Evolutionary conservation across 768 basidiomycete genomes (phyloP), one percentile per base, ranked within the genome.

Genomic region (Tricholoma sp.): DNA sequence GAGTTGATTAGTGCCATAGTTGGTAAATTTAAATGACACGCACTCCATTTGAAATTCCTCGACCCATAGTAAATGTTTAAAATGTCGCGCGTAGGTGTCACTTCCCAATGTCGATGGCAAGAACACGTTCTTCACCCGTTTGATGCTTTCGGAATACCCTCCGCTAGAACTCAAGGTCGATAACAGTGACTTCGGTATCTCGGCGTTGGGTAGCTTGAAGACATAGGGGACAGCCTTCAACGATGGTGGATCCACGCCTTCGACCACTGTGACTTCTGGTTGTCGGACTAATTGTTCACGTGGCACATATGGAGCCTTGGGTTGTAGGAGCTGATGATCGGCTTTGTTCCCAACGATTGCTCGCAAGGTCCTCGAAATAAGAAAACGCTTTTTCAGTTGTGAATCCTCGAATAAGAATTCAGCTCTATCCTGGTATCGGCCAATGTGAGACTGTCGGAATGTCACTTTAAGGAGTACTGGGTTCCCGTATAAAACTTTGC

Each of bases 401-500:
- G 64, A 60, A 57, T 83, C 79, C 57, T 80, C 67, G 61, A 86
- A 81, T 0, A 74, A 52, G 22, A 86, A 58, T 61, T 85, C 83
- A 8, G 83, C 55, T 1, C 80, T 74, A 45, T 82, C 81, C 47
- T 82, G 74, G 57, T 74, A 81, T 1, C 79, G 71, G 2, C 84
- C 83, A 34, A 71, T 68, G 52, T 72, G 57, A 0, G 50, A 35
- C 41, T 76, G 71, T 7, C 61, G 63, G 35, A 81, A 70, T 0
- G 58, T 64, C n/a, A 80, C 55, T 0, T 46, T 54, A 19, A 81
- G 54, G 1, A 54, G 49, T 22, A 74, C 47, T 1, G 73, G 62
- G 3, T 49, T 56, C 18, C 59, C 55, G 8, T 60, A 65, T 4
- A 53, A 66, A 19, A 77, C 57, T 0, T 55, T 54, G 5, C 62